Percentiles rank a stretch among this genome's conserved stretches.
phyloP scores from a whole-genome alignment of 768 basidiomycete genomes.

The Rhizopogon roseolus region DNA sequence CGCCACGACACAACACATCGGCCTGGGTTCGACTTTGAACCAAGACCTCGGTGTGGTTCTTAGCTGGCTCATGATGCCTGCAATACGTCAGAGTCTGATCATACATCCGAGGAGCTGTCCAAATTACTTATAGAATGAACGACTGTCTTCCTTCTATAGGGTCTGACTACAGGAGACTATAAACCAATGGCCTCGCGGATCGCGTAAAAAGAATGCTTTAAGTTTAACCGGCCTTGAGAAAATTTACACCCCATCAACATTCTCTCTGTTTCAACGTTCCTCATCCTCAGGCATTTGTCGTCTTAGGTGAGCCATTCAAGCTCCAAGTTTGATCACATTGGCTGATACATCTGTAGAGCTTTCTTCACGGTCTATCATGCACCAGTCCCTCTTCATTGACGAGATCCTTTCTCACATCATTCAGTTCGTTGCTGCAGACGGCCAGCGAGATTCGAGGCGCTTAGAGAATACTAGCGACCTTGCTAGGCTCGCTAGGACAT shows the following conservation, averaged over 20 bases:
- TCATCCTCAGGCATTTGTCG: background rate
- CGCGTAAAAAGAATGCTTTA: too few species aligned
- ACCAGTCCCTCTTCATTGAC: slow-evolving; percentile 23
- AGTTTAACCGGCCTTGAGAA: background rate
- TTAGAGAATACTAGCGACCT: slow-evolving; percentile 17
- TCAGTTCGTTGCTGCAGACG: slow-evolving; percentile 18
- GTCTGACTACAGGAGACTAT: too few species aligned
- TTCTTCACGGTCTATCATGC: slow-evolving; percentile 12
- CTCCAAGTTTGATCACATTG: background rate
- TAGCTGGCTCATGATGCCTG: too few species aligned
- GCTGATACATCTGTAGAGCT: background rate
- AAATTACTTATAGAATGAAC: too few species aligned
- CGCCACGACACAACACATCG: too few species aligned
- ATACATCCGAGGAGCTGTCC: too few species aligned
- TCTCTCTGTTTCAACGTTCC: background rate
- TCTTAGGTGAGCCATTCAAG: background rate
- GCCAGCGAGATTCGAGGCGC: slow-evolving; percentile 10
- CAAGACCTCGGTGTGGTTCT: too few species aligned
- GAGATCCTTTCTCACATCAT: slow-evolving; percentile 23
- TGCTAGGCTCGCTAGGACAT: slow-evolving; percentile 24
- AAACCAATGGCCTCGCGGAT: too few species aligned
- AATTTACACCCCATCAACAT: background rate
- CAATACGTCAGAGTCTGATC: too few species aligned
- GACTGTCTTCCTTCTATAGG: too few species aligned
- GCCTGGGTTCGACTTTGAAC: too few species aligned